Percentiles rank a stretch among this genome's conserved stretches.
Evolutionary conservation across 495 filamentous ascomycete genomes (phyloP).

Genomic region (Xylaria castorea): DNA sequence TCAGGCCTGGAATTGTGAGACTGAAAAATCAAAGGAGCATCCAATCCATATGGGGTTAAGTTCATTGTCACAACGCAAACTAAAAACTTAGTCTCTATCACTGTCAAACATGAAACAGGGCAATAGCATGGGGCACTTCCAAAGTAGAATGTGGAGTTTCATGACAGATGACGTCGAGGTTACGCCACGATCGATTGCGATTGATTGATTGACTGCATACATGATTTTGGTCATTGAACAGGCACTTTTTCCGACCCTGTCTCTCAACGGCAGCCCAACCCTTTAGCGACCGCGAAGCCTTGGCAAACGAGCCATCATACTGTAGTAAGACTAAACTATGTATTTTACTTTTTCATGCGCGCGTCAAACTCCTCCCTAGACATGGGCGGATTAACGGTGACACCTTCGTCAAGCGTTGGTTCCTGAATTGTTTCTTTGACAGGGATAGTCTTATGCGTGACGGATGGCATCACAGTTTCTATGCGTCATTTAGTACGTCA

Average conservation of each 20-base stretch:
- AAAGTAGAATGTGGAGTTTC: too few species aligned
- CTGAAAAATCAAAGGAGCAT: too few species aligned
- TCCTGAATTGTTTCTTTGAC: conserved; percentile 31
- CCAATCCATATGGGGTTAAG: too few species aligned
- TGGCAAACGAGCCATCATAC: background rate
- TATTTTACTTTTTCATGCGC: conserved; percentile 18
- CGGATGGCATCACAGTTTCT: conserved; percentile 30
- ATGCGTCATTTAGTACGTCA: background rate
- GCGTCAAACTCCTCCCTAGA: conserved; percentile 27
- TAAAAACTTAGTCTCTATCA: background rate
- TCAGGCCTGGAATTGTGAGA: too few species aligned
- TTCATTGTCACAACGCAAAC: too few species aligned
- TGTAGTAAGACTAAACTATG: background rate
- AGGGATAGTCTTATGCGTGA: conserved; percentile 31
- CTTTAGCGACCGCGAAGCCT: background rate
- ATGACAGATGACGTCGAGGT: background rate
- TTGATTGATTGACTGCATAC: background rate
- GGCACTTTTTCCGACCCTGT: background rate
- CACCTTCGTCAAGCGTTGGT: conserved; percentile 17
- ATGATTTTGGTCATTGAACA: background rate
- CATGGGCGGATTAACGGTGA: conserved; percentile 24
- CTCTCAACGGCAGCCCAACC: background rate
- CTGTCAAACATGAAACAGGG: background rate
- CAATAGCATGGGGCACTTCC: background rate
- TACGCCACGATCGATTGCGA: background rate